Percentiles rank a stretch among this genome's conserved stretches.
Conservation (phyloP, 441 rosid genomes). For the Croton setiger region DNA sequence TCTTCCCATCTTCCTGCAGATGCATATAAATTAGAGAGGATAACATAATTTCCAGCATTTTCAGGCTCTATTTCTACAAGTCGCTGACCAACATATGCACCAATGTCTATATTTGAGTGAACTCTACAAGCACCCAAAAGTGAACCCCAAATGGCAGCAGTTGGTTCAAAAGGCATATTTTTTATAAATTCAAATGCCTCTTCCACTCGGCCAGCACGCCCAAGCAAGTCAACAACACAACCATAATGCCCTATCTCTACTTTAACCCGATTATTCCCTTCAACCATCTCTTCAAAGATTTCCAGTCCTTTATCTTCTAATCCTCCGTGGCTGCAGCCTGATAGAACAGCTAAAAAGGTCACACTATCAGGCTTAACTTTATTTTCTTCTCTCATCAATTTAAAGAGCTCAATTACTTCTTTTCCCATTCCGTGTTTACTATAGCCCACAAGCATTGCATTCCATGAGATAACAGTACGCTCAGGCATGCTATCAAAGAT, state of each 20-base stretch:
- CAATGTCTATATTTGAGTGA: slow-evolving; percentile 53
- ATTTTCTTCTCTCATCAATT: slow-evolving; percentile 49
- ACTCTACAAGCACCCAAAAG: slow-evolving; percentile 64
- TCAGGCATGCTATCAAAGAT: slow-evolving; percentile 44
- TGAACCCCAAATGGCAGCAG: slow-evolving; percentile 79
- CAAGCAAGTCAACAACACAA: slow-evolving; percentile 66
- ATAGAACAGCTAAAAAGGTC: slow-evolving; percentile 67
- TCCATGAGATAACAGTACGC: slow-evolving; percentile 67
- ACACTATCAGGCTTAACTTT: slow-evolving; percentile 52
- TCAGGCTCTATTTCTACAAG: slow-evolving; percentile 54
- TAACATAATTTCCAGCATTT: slow-evolving; percentile 68
- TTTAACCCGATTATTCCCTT: slow-evolving; percentile 31
- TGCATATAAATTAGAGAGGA: slow-evolving; percentile 56
- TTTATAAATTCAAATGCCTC: slow-evolving; percentile 47
- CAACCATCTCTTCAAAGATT: slow-evolving; percentile 46
- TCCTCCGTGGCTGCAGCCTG: slow-evolving; percentile 78
- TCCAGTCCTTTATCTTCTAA: slow-evolving; percentile 46
- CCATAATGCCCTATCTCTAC: slow-evolving; percentile 72
- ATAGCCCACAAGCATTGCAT: slow-evolving; percentile 57
- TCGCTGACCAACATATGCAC: slow-evolving; percentile 46
- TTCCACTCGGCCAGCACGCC: slow-evolving; percentile 54
- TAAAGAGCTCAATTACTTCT: slow-evolving; percentile 56
- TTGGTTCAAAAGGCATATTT: slow-evolving; percentile 61
- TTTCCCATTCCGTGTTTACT: slow-evolving; percentile 61
- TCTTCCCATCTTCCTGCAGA: slow-evolving; percentile 64